phyloP scores from a whole-genome alignment of 371 early-diverging fungal genomes.

The Haplosporangium sp. region DNA sequence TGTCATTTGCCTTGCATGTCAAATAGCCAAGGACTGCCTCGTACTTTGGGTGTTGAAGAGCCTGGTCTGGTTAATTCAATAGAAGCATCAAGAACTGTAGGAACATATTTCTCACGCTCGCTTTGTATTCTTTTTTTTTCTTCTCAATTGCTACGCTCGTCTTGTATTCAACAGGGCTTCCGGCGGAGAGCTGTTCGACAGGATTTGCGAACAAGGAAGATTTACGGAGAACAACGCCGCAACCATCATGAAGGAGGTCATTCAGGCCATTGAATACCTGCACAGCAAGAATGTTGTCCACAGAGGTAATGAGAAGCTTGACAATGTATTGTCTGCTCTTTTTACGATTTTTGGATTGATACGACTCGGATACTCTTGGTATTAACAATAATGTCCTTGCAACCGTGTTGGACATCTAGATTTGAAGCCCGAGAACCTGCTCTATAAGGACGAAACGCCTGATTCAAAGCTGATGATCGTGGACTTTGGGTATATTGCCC shows the following conservation, averaged over 20 bases:
- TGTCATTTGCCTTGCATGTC: too few species aligned
- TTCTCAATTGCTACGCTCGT: too few species aligned
- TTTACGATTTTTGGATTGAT: too few species aligned
- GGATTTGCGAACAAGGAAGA: conserved; percentile 83
- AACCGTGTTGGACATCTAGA: conserved; percentile 66
- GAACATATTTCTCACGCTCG: neutral
- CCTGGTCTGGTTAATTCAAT: too few species aligned
- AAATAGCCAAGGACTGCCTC: too few species aligned
- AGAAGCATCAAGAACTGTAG: too few species aligned
- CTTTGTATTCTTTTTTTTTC: conserved; percentile 3
- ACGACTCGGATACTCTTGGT: too few species aligned
- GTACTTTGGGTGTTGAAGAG: too few species aligned
- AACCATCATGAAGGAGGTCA: conserved; percentile 70
- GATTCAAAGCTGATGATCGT: conserved; percentile 73
- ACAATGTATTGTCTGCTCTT: neutral
- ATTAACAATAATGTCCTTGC: too few species aligned
- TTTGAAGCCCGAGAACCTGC: conserved; percentile 86
- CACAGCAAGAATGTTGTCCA: conserved; percentile 79
- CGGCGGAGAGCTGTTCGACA: conserved; percentile 94
- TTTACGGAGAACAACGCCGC: conserved; percentile 92
- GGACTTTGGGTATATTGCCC: conserved; percentile 68
- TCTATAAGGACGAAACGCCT: conserved; percentile 70
- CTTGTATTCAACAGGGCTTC: conserved; percentile 61
- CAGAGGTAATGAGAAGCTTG: conserved; percentile 62
- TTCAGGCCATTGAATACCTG: conserved; percentile 78